Conservation (phyloP, 495 filamentous ascomycete species). For the Chlorociboria aeruginascens region DNA sequence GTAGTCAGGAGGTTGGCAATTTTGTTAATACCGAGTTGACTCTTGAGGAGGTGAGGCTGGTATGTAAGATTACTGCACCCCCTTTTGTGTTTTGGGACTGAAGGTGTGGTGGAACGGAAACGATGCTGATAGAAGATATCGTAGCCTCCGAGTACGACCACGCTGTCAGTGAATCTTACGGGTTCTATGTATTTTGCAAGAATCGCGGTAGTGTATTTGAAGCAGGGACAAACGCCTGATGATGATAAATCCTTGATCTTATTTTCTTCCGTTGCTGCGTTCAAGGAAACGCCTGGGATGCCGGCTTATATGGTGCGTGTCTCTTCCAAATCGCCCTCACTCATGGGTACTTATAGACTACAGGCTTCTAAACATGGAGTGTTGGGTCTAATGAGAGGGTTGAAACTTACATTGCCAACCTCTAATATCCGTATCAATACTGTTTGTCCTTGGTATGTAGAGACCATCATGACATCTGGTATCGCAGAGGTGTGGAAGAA, state of each 20-base stretch:
- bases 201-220: conserved; percentile 1
- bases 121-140: not conserved
- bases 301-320: too few relatives aligned
- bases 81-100: not conserved
- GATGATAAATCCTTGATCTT: conserved; percentile 35
- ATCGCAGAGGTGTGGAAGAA: conserved; percentile 31
- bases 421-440: conserved; percentile 38
- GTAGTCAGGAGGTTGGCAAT: conserved; percentile 10
- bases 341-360: conserved; percentile 35
- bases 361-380: conserved; percentile 38
- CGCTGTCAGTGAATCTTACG: not conserved
- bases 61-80: not conserved
- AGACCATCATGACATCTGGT: conserved; percentile 30
- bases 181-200: conserved; percentile 3
- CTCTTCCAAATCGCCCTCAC: too few relatives aligned
- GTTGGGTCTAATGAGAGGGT: conserved; percentile 35
- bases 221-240: not conserved
- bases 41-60: conserved; percentile 7
- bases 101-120: not conserved
- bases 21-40: conserved; percentile 17
- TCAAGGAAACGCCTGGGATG: conserved; percentile 21
- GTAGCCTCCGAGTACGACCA: not conserved
- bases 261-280: conserved; percentile 32
- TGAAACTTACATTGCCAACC: conserved; percentile 28
- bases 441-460: conserved; percentile 43